phyloP scores from a whole-genome alignment of 2,329 filamentous ascomycete genomes.

The Aspergillus arachidicola region DNA sequence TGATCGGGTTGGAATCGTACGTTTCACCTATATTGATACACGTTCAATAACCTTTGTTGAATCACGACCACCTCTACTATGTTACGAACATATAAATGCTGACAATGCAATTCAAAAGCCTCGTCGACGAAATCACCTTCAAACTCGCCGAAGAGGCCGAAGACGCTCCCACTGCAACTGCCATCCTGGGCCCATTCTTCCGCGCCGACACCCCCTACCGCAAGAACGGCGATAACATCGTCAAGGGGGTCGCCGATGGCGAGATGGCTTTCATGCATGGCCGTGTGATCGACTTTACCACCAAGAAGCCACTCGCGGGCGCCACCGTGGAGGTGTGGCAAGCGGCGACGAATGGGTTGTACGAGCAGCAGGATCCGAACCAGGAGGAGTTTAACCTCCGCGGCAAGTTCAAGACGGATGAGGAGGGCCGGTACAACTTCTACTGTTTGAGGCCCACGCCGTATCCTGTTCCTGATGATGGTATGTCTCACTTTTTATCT shows the following conservation, averaged over 20 bases:
- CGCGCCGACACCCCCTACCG: conserved; percentile 70
- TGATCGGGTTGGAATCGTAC: conserved; percentile 61
- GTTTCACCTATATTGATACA: conserved; percentile 18
- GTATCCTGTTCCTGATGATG: conserved; percentile 60
- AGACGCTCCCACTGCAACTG: conserved; percentile 67
- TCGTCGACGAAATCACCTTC: conserved; percentile 81
- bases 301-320: conserved; percentile 64
- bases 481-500: conserved; percentile 20
- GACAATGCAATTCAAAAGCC: conserved; percentile 32
- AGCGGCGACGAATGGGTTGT: conserved; percentile 71
- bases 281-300: conserved; percentile 58
- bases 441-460: conserved; percentile 64
- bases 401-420: conserved; percentile 70
- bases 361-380: conserved; percentile 72
- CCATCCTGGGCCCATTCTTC: conserved; percentile 87
- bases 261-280: conserved; percentile 69
- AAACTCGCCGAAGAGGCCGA: conserved; percentile 58
- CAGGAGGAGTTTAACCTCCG: conserved; percentile 75
- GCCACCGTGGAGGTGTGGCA: conserved; percentile 79
- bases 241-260: conserved; percentile 51
- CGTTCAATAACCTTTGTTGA: background rate
- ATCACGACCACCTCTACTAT: background rate
- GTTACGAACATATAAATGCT: conserved; percentile 1
- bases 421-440: conserved; percentile 64
- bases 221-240: conserved; percentile 70